Evolutionary conservation across 1,139 yeast genomes (phyloP).

Genomic region (Yamadazyma sp.): DNA sequence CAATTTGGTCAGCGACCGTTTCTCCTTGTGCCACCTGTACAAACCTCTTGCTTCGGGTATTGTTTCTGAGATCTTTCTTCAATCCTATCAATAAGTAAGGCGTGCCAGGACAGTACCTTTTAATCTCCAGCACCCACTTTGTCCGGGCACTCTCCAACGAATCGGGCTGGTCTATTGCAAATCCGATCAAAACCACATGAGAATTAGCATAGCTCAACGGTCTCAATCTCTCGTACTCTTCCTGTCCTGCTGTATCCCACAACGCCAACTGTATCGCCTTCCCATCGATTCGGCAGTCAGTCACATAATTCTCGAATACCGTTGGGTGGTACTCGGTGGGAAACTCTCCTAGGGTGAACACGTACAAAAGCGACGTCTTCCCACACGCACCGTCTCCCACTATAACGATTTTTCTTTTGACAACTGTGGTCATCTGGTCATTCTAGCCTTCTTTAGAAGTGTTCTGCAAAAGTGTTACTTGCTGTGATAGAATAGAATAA

Average conservation of each 20-base stretch:
- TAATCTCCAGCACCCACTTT: slow-evolving; percentile 75
- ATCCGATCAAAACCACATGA: slow-evolving; percentile 69
- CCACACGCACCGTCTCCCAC: slow-evolving; percentile 98
- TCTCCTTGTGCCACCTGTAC: slow-evolving; percentile 59
- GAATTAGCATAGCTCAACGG: slow-evolving; percentile 84
- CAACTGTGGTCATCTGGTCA: slow-evolving; percentile 13
- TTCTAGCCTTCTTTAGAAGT: no score
- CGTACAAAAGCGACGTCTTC: slow-evolving; percentile 86
- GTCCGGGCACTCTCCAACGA: slow-evolving; percentile 65
- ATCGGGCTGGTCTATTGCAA: slow-evolving; percentile 68
- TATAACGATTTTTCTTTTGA: slow-evolving; percentile 78
- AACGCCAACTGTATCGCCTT: slow-evolving; percentile 84
- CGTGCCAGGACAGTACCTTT: slow-evolving; percentile 63
- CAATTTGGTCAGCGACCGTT: slow-evolving; percentile 60
- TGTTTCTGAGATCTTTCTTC: slow-evolving; percentile 61
- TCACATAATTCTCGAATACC: slow-evolving; percentile 91
- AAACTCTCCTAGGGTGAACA: slow-evolving; percentile 84
- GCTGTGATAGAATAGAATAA: no score
- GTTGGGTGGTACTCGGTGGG: slow-evolving; percentile 90
- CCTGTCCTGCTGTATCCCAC: slow-evolving; percentile 98
- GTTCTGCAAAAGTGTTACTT: no score
- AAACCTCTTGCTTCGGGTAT: slow-evolving; percentile 33
- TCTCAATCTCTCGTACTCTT: slow-evolving; percentile 78
- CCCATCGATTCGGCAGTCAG: slow-evolving; percentile 91
- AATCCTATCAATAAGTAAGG: slow-evolving; percentile 69